Percentiles rank a stretch among this genome's conserved stretches.
These are phyloP conservation scores for Colletotrichum sojae DNA, from an alignment of 2,329 filamentous ascomycete species.

Conservation along the genomic window DNA sequence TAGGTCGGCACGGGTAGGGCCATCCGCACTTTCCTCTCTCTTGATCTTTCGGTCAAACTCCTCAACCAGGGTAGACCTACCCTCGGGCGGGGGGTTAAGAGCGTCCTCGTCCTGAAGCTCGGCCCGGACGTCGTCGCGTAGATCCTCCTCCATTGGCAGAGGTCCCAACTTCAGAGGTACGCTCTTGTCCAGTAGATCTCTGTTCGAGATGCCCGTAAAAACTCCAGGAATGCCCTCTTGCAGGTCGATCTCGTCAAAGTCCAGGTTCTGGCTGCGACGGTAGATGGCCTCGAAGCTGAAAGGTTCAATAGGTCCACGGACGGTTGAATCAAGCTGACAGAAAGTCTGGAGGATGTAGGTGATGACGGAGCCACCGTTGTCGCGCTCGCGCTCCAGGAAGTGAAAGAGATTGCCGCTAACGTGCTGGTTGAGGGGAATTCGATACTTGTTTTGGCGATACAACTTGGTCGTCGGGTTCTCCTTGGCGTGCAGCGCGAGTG, in stretches of 20 bases:
- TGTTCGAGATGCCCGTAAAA: slow-evolving; percentile 73
- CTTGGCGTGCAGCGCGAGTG: slow-evolving; percentile 81
- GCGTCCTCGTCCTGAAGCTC: slow-evolving; percentile 89
- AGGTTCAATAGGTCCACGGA: slow-evolving; percentile 74
- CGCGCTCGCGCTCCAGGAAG: slow-evolving; percentile 89
- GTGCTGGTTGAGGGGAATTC: slow-evolving; percentile 88
- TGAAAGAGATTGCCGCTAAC: slow-evolving; percentile 87
- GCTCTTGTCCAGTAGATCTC: slow-evolving; percentile 70
- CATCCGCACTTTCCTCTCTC: slow-evolving; percentile 89
- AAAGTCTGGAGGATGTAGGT: slow-evolving; percentile 77
- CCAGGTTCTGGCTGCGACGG: slow-evolving; percentile 70
- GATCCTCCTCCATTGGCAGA: slow-evolving; percentile 84
- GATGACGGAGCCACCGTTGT: slow-evolving; percentile 84
- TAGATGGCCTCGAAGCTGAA: slow-evolving; percentile 74
- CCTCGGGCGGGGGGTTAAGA: slow-evolving; percentile 79
- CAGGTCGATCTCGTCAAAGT: slow-evolving; percentile 74
- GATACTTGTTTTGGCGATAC: slow-evolving; percentile 90
- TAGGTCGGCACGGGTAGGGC: slow-evolving; percentile 81
- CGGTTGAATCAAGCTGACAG: slow-evolving; percentile 71
- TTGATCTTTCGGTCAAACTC: slow-evolving; percentile 92
- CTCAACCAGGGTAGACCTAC: slow-evolving; percentile 82
- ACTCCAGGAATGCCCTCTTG: slow-evolving; percentile 76
- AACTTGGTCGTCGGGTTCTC: slow-evolving; percentile 84
- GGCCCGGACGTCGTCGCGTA: slow-evolving; percentile 87
- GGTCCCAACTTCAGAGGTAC: slow-evolving; percentile 81